Percentiles rank a stretch among this genome's conserved stretches.
Evolutionary conservation across 257 asterid genomes (phyloP).

Genomic region (Echites panduratus): DNA sequence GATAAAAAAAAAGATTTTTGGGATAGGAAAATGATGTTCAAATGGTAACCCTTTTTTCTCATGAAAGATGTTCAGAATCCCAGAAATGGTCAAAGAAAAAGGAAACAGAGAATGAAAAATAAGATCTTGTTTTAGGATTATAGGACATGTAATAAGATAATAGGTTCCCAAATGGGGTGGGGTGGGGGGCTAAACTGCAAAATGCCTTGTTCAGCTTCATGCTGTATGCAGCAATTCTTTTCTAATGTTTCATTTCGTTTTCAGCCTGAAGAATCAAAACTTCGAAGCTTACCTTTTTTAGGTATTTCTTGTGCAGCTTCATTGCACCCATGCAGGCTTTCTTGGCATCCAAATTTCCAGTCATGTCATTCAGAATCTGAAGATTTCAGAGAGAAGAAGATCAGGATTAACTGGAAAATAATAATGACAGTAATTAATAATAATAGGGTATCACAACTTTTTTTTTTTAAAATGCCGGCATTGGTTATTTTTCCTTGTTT

Average conservation of each 20-base stretch:
- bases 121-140: too few relatives aligned
- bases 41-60: too few relatives aligned
- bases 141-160: neutral
- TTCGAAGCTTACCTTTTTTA: constrained; percentile 44
- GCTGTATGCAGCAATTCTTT: neutral
- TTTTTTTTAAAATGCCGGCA: neutral
- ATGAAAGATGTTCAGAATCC: too few relatives aligned
- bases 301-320: constrained; percentile 86
- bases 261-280: neutral
- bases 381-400: constrained; percentile 1
- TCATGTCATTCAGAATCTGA: constrained; percentile 74
- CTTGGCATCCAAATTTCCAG: constrained; percentile 76
- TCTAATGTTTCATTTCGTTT: neutral
- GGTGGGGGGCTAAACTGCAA: neutral
- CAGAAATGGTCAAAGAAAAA: too few relatives aligned
- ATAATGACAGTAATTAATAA: neutral
- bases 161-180: neutral
- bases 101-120: too few relatives aligned
- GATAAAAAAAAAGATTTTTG: too few relatives aligned
- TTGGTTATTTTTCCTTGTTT: neutral
- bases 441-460: neutral
- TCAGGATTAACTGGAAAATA: neutral
- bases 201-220: neutral
- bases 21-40: too few relatives aligned
- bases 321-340: constrained; percentile 71